Evolutionary conservation across 306 rosid species (phyloP).

Genomic region (Pachyrhizus erosus): DNA sequence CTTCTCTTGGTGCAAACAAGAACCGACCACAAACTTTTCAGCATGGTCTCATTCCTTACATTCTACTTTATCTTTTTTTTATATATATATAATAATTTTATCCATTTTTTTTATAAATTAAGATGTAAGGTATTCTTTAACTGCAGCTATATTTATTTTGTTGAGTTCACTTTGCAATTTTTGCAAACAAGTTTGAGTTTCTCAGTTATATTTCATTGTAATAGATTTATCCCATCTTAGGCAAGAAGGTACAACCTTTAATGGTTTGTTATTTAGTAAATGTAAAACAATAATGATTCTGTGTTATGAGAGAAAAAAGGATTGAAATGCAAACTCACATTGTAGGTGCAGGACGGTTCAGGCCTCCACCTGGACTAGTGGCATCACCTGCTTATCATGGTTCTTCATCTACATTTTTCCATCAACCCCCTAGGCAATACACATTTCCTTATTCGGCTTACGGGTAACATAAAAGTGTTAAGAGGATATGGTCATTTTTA

Average conservation of each 20-base stretch:
- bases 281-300: slow-evolving; percentile 25
- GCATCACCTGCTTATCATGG: slow-evolving; percentile 71
- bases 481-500: slow-evolving; percentile 3
- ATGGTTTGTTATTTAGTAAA: slow-evolving; percentile 29
- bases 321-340: slow-evolving; percentile 22
- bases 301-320: background rate
- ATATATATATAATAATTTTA: background rate
- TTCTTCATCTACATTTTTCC: slow-evolving; percentile 68
- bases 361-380: slow-evolving; percentile 67
- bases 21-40: slow-evolving; percentile 68
- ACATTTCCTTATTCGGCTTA: slow-evolving; percentile 82
- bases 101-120: no score
- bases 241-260: slow-evolving; percentile 20
- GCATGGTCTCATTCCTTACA: slow-evolving; percentile 61
- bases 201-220: background rate
- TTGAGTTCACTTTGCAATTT: background rate
- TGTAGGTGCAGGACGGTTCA: slow-evolving; percentile 67
- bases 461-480: slow-evolving; percentile 59
- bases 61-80: slow-evolving; percentile 6
- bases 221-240: slow-evolving; percentile 9
- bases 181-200: background rate
- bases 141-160: no score
- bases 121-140: no score
- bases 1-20: slow-evolving; percentile 91
- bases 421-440: slow-evolving; percentile 78